Evolutionary conservation across 2,329 filamentous ascomycete genomes (phyloP).

Genomic region (Cladosporium halotolerans): DNA sequence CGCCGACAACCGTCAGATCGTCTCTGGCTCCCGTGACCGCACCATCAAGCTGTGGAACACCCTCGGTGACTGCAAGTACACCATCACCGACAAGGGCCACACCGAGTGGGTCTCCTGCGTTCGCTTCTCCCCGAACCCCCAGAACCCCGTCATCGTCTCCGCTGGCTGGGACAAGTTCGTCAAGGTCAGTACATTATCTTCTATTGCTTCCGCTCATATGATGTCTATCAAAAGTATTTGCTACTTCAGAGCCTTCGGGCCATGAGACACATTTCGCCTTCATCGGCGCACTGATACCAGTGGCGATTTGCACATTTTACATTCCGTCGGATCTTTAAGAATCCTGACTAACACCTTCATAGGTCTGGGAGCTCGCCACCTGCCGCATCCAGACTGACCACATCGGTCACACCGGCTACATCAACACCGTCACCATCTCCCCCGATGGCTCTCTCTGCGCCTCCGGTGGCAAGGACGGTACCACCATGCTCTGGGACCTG

Average conservation of each 20-base stretch:
- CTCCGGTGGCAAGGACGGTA: slow-evolving; percentile 98
- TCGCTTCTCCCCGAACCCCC: slow-evolving; percentile 98
- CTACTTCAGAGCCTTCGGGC: slow-evolving; percentile 99
- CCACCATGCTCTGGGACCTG: slow-evolving; percentile 99
- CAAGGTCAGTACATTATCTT: slow-evolving; percentile 67
- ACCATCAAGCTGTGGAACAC: slow-evolving; percentile 99
- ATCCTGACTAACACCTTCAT: slow-evolving; percentile 12
- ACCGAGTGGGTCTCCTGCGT: slow-evolving; percentile 99
- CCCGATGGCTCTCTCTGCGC: slow-evolving; percentile 98
- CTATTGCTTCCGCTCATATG: slow-evolving; percentile 65
- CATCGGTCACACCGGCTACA: slow-evolving; percentile 99
- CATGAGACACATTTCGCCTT: slow-evolving; percentile 83
- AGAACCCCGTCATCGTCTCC: slow-evolving; percentile 99
- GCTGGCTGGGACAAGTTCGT: slow-evolving; percentile 99
- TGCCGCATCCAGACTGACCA: slow-evolving; percentile 99
- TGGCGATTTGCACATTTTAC: slow-evolving; percentile 9
- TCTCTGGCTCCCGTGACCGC: slow-evolving; percentile 95
- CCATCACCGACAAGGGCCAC: slow-evolving; percentile 99
- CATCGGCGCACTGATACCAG: slow-evolving; percentile 75
- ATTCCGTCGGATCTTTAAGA: neutral
- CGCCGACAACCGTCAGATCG: slow-evolving; percentile 99
- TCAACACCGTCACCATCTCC: slow-evolving; percentile 99
- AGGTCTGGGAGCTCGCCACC: slow-evolving; percentile 99
- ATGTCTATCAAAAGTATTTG: slow-evolving; percentile 85
- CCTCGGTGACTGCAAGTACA: slow-evolving; percentile 99